Evolutionary conservation across 2,329 filamentous ascomycete genomes (phyloP).

Genomic region (Ophiocordyceps polyrhachis-furcata): DNA sequence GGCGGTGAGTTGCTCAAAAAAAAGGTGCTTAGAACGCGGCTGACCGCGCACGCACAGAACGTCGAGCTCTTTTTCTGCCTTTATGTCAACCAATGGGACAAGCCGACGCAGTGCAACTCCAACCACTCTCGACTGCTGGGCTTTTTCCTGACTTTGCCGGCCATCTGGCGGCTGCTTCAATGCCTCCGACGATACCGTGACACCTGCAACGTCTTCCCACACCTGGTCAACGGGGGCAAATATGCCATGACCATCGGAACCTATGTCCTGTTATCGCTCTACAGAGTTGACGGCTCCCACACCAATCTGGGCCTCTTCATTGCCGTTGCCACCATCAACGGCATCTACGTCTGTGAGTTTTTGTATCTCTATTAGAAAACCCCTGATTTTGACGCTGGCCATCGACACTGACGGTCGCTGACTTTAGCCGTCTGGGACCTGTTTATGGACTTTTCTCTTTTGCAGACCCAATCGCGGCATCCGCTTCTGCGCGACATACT

Average conservation of each 20-base stretch:
- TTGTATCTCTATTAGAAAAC: neutral
- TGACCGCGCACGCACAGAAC: slow-evolving; percentile 35
- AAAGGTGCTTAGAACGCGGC: neutral
- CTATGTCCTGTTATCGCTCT: slow-evolving; percentile 63
- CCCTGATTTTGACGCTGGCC: neutral
- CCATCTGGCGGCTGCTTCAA: slow-evolving; percentile 79
- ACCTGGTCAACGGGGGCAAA: slow-evolving; percentile 83
- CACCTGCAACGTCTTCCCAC: slow-evolving; percentile 74
- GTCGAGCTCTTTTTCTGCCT: slow-evolving; percentile 88
- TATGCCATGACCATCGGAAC: slow-evolving; percentile 71
- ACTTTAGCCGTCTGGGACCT: slow-evolving; percentile 70
- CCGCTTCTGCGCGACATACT: slow-evolving; percentile 57
- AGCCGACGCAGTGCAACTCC: slow-evolving; percentile 67
- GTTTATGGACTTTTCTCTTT: slow-evolving; percentile 89
- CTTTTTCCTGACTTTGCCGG: slow-evolving; percentile 67
- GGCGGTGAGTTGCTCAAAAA: slow-evolving; percentile 54
- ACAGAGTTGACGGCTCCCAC: slow-evolving; percentile 48
- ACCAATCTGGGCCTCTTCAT: slow-evolving; percentile 54
- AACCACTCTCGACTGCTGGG: slow-evolving; percentile 66
- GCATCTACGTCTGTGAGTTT: slow-evolving; percentile 58
- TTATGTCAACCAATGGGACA: slow-evolving; percentile 60
- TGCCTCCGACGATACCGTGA: slow-evolving; percentile 81
- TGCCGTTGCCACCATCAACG: slow-evolving; percentile 62
- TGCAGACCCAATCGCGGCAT: slow-evolving; percentile 54
- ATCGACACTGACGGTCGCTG: neutral